Conservation (phyloP, 2,329 filamentous ascomycete genomes). For the Penicillium oxalicum region DNA sequence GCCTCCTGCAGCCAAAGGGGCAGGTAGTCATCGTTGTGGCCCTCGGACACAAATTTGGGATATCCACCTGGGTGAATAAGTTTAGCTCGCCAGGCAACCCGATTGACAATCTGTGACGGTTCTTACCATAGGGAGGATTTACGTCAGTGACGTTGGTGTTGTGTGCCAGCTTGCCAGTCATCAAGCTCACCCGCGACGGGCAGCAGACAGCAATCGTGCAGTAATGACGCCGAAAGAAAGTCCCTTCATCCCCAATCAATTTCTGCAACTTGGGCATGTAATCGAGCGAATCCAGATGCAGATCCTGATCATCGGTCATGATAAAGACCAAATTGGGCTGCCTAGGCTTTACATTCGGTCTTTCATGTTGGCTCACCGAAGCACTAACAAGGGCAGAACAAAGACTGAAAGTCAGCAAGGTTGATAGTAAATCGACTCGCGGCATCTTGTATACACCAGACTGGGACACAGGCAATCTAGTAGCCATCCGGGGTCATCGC, state of each 20-base stretch:
- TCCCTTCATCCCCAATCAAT: constrained; percentile 52
- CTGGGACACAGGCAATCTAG: too few relatives aligned
- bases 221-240: constrained; percentile 55
- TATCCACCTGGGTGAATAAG: constrained; percentile 38
- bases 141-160: constrained; percentile 61
- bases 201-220: constrained; percentile 59
- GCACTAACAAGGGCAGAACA: not conserved
- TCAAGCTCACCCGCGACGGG: constrained; percentile 57
- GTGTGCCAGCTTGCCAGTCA: constrained; percentile 59
- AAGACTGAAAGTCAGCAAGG: not conserved
- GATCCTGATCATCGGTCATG: constrained; percentile 62
- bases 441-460: not conserved
- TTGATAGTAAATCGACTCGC: not conserved
- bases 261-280: constrained; percentile 52
- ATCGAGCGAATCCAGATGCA: constrained; percentile 24
- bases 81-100: not conserved
- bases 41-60: constrained; percentile 60
- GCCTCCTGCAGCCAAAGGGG: constrained; percentile 65
- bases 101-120: not conserved
- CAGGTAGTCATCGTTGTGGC: constrained; percentile 61
- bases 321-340: constrained; percentile 59
- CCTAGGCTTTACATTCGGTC: constrained; percentile 5
- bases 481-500: not conserved
- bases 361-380: not conserved
- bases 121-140: constrained; percentile 23